Base-by-base conservation (phyloP, 805 yeast genomes). In the Candida golubevii region DNA sequence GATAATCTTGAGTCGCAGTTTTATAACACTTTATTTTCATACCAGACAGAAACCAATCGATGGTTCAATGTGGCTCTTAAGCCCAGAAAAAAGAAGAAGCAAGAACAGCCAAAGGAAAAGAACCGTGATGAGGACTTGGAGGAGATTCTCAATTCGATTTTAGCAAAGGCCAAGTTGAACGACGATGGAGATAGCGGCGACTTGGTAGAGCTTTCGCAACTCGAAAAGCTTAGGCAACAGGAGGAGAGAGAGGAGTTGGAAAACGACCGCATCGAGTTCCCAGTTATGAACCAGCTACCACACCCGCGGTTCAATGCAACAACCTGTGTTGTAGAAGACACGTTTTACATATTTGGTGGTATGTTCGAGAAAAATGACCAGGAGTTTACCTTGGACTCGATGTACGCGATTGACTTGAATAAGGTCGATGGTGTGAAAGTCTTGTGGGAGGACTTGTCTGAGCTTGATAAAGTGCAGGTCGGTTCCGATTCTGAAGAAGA, bases 261-360 rank as follows among this genome's bases (percentile, higher is more conserved):
- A 3, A 67, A 57, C 29, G 65, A 58, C 6, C 58, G 55, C n/a
- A 69, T 65, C 27, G 82, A 77, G 50, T 80, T 80, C 52, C 82
- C 83, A 2, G 58, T 83, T 0, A 65, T 79, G 49, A 75, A 71
- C 46, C 79, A 77, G 52, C 64, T 88, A 43, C 98, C 98, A 2
- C 97, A 91, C 58, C 79, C 90, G 1, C 74, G 98, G 55, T 91
- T 89, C 69, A 91, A 91, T 60, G 82, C 96, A 3, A 68, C 90
- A 3, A 79, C 88, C 4, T 82, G 95, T 45, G 96, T 91, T 1
- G 80, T 85, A 33, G 95, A 85, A 54, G 98, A 91, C 59, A 77
- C 75, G 0, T 70, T 89, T 46, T 91, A 81, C 63, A 84, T 93
- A 8, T 89, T 77, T 59, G 96, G 97, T 23, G 99, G 98, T 54